These are phyloP conservation scores for Skeletonema costatum DNA, from an alignment of 108 stramenopile genomes.

Conservation along the genomic window DNA sequence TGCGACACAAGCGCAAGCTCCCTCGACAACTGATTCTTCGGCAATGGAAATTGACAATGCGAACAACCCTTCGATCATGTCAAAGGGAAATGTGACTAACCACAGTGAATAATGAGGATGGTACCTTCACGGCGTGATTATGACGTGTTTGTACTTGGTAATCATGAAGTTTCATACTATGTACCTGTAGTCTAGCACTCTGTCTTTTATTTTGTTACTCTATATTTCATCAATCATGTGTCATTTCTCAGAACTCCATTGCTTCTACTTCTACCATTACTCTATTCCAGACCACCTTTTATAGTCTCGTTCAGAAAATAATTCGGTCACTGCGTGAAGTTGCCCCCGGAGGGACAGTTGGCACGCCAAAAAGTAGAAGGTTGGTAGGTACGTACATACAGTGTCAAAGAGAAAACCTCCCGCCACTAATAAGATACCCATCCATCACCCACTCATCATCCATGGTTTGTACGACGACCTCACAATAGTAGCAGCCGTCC, in stretches of 20 bases:
- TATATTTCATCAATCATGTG: background rate
- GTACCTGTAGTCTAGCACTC: background rate
- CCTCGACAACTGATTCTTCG: background rate
- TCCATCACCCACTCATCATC: too few species aligned
- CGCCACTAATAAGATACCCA: too few species aligned
- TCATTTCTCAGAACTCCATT: background rate
- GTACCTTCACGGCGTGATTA: background rate
- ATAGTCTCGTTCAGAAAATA: slow-evolving; percentile 52
- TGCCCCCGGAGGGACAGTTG: too few species aligned
- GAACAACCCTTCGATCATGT: background rate
- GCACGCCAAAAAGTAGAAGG: too few species aligned
- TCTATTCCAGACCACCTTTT: slow-evolving; percentile 40
- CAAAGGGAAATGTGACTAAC: background rate
- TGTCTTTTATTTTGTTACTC: background rate
- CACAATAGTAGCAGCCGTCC: too few species aligned
- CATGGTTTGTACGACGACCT: too few species aligned
- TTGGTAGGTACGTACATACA: too few species aligned
- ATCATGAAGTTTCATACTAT: background rate
- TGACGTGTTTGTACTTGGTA: background rate
- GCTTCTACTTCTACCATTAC: background rate
- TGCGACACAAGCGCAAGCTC: background rate
- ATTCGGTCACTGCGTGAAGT: too few species aligned
- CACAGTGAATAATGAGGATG: background rate
- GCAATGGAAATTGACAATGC: background rate
- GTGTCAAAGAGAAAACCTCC: too few species aligned